phyloP scores from a whole-genome alignment of 306 rosid species.

The Spatholobus suberectus region DNA sequence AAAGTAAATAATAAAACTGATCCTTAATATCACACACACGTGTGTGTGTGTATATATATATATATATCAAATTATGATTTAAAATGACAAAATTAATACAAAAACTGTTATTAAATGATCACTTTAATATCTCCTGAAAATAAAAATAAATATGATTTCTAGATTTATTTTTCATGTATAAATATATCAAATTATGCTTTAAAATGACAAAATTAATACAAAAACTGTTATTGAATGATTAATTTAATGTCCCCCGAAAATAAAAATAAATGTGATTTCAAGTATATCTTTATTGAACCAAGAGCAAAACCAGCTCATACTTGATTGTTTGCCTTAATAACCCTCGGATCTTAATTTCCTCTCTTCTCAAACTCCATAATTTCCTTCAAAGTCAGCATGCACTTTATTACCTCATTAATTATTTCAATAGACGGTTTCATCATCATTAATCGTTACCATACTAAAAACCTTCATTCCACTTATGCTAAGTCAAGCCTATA shows the following conservation, averaged over 20 bases:
- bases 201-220: too few relatives aligned
- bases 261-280: background rate
- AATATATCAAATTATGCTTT: background rate
- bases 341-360: background rate
- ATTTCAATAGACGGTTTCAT: background rate
- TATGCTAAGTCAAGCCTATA: background rate
- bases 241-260: too few relatives aligned
- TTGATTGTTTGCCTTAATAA: background rate
- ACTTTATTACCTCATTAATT: background rate
- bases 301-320: too few relatives aligned
- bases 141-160: background rate
- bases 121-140: too few relatives aligned
- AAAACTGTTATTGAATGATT: too few relatives aligned
- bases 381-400: background rate
- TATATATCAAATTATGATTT: background rate
- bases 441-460: background rate
- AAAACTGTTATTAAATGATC: too few relatives aligned
- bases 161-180: background rate
- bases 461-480: background rate
- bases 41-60: too few relatives aligned
- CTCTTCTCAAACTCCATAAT: background rate
- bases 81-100: too few relatives aligned
- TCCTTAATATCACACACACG: too few relatives aligned
- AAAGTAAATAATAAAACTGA: too few relatives aligned
- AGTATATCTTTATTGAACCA: too few relatives aligned